phyloP scores from a whole-genome alignment of 768 basidiomycete genomes.

The Tephrocybe sp. region DNA sequence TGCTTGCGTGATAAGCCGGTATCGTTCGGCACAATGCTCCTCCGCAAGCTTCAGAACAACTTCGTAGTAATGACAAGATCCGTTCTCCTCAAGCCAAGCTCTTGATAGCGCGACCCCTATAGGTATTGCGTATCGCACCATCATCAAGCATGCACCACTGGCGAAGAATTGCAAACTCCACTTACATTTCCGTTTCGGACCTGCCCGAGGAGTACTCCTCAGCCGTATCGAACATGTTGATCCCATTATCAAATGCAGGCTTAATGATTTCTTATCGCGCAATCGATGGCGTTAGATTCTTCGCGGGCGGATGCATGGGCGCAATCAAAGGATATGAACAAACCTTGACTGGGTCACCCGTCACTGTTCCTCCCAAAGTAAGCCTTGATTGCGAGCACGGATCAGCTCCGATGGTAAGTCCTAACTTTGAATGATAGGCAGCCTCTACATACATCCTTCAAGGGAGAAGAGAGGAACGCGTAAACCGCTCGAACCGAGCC shows the following conservation, averaged over 20 bases:
- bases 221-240: conserved; percentile 72
- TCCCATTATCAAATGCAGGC: conserved; percentile 68
- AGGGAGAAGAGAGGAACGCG: conserved; percentile 59
- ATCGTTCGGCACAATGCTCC: conserved; percentile 48
- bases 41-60: conserved; percentile 66
- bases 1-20: conserved; percentile 55
- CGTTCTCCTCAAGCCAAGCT: conserved; percentile 61
- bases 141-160: too few relatives aligned
- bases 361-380: conserved; percentile 59
- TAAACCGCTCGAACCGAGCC: conserved; percentile 51
- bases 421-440: not conserved
- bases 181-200: conserved; percentile 70
- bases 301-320: not conserved
- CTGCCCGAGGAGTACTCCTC: conserved; percentile 62
- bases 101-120: conserved; percentile 66
- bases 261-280: conserved; percentile 64
- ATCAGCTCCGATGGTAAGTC: conserved; percentile 7
- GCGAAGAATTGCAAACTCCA: not conserved
- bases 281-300: not conserved
- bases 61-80: conserved; percentile 76
- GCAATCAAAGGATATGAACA: not conserved
- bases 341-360: conserved; percentile 69
- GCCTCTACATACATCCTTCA: conserved; percentile 46
- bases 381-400: conserved; percentile 34
- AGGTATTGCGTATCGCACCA: not conserved